Base-by-base conservation (phyloP, 1,139 yeast species). In the Lodderomyces parapsilosis region DNA sequence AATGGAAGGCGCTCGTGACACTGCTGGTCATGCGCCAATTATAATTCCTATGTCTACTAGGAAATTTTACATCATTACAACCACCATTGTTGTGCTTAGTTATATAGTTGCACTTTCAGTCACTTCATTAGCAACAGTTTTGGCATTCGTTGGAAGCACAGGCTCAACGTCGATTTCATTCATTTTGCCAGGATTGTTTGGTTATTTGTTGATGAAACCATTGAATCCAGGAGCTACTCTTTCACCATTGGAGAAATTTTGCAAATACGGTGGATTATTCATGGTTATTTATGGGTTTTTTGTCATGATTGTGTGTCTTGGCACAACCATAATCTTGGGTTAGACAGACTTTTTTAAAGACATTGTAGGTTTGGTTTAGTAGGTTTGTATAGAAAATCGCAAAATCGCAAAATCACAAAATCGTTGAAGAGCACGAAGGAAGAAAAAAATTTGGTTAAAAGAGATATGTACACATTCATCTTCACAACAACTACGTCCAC, bases 81-180 rank as follows among this genome's bases (percentile, higher is more conserved):
- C 83, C 0, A 53, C 68, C 1, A 83, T 91, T 33, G 77, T 91
- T 24, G 40, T 77, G 0, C 60, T 73, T 20, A 81, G 95, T 23
- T 89, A 86, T 57, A 49, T 80, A 17, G 76, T 88, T n/a, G 96
- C 98, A 0, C 71, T 86, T 31, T 65, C 84, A 1, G 94, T 91
- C 7, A 73, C 77, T 1, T 88, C 96, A 0, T 74, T 91, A 51
- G 97, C 90, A 41, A 83, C 80, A 45, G 95, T 93, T 30, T 71
- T 91, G 48, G 96, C 96, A 5, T 81, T 91, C 63, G 97, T 91
- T 5, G 98, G 98, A 2, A 84, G 96, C 2, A 91, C 97, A 0
- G 98, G 98, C 0, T 88, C 96, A 2, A 91, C 98, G 0, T 84
- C 96, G 10, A 91, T 91, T 47, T 87, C 96, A 14, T 91, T 91